A percentile compares a stretch with the other conserved stretches of the same genome.
phyloP scores from a whole-genome alignment of 306 rosid genomes.

The Cucumis hystrix region DNA sequence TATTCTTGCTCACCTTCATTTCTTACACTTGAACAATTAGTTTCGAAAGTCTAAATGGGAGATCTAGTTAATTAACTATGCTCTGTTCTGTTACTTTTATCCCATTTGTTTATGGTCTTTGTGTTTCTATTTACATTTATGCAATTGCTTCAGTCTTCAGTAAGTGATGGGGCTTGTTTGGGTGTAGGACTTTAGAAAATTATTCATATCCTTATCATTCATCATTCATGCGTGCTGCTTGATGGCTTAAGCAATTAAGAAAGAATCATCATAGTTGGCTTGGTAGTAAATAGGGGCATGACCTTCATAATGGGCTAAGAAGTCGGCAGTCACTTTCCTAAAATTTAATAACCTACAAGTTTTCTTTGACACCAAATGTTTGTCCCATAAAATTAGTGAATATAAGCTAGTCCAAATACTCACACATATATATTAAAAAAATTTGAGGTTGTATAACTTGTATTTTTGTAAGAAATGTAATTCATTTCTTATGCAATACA shows the following conservation, averaged over 20 bases:
- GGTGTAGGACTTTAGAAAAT: not conserved
- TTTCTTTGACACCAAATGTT: no score
- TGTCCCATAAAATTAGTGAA: no score
- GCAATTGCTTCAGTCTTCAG: not conserved
- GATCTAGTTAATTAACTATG: not conserved
- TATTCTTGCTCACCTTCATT: not conserved
- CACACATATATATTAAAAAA: no score
- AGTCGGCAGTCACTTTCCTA: no score
- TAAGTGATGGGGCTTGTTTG: not conserved
- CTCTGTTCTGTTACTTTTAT: not conserved
- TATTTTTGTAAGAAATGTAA: not conserved
- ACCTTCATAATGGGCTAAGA: no score
- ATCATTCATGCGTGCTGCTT: not conserved
- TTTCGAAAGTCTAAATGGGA: not conserved
- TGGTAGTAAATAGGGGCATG: no score
- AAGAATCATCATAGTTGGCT: no score
- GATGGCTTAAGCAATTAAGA: not conserved
- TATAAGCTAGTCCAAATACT: no score
- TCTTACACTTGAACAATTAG: not conserved
- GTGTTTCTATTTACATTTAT: not conserved
- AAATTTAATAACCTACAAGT: no score
- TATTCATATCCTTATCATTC: not conserved
- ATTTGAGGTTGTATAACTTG: no score
- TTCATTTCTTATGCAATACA: not conserved
- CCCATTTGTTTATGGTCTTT: not conserved